Evolutionary conservation across 306 rosid species (phyloP), one percentile per base, ranked within the genome.

Genomic region (Quercus variabilis): DNA sequence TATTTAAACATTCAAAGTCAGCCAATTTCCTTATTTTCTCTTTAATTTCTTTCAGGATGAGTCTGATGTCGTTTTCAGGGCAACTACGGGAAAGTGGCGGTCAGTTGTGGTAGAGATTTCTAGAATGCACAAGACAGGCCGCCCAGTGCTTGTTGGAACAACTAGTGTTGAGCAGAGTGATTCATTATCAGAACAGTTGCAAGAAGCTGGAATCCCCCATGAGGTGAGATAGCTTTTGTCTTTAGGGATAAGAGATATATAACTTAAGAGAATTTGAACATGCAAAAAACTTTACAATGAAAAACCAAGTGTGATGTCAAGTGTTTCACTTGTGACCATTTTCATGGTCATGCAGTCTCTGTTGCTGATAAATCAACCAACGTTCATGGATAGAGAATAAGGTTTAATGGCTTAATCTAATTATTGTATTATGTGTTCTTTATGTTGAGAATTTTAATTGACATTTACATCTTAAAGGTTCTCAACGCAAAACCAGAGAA

Each of bases 101-200:
- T 94, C 99, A 13, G 99, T 95, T 75, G 98, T 95, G 46, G 96
- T 95, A 79, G 98, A 95, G 90, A 95, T 95, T 77, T 92, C 98
- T 74, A 92, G 99, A 89, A 91, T 95, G 92, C 83, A 95, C 83
- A 95, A 95, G 85, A 91, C 94, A 28, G 97, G 98, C 57, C 87
- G 97, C 73, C 96, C 99, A 19, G 98, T 95, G 81, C 99, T 95
- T 87, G 99, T 95, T 73, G 98, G 99, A 83, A 95, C 99, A 46
- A 95, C 99, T 57, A 95, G 99, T 79, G 98, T 95, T 77, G 99
- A 95, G 82, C 98, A 92, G 86, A 95, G 99, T 72, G 99, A 95
- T 87, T 83, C 97, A 57, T 87, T 95, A 79, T 86, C 99, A 6
- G 87, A 89, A 79, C 92, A 88, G 80, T 88, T 95, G 87, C 88